A percentile compares a stretch with the other conserved stretches of the same genome.
Conservation (phyloP, 2,329 filamentous ascomycete genomes). For the Alternaria hordeiaustralica region DNA sequence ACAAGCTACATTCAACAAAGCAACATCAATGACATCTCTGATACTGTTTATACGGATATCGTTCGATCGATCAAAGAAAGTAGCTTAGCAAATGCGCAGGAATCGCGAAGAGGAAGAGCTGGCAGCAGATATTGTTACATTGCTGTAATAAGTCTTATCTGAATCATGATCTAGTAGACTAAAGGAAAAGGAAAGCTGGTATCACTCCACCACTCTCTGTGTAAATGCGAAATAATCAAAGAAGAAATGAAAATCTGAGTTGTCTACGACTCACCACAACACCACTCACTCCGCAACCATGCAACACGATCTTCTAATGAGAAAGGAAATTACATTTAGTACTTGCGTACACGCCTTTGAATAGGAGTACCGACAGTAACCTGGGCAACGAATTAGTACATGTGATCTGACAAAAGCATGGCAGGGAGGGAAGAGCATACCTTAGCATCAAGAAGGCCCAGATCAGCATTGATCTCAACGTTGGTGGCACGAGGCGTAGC, state of each 20-base stretch:
- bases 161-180: background rate
- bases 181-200: background rate
- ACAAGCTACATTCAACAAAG: background rate
- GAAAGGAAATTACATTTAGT: background rate
- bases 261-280: background rate
- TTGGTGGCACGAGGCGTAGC: background rate
- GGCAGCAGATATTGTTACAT: background rate
- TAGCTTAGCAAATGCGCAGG: background rate
- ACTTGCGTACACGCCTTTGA: background rate
- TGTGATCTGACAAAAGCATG: background rate
- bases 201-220: background rate
- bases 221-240: background rate
- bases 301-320: background rate
- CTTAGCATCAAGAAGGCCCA: background rate
- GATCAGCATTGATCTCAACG: background rate
- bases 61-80: background rate
- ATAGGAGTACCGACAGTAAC: background rate
- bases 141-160: background rate
- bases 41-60: background rate
- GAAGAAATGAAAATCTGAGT: background rate
- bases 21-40: background rate
- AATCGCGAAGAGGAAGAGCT: background rate
- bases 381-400: background rate
- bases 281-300: background rate
- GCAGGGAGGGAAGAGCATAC: background rate